Base-by-base conservation (phyloP, 2,329 filamentous ascomycete genomes). In the Arthrobotrys sphaeroides region DNA sequence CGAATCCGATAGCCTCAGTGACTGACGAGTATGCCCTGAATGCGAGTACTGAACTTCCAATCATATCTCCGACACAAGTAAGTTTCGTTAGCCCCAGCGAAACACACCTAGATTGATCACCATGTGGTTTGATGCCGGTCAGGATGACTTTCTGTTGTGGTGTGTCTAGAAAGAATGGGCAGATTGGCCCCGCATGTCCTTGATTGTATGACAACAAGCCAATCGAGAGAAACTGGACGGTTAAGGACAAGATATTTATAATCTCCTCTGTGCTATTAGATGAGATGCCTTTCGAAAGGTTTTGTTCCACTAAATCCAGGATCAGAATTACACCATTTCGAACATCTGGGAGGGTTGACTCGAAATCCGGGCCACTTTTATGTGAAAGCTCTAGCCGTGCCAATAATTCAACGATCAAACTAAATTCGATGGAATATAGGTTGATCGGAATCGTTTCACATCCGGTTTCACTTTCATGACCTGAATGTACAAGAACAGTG, bases 91-190 rank as follows among this genome's bases (percentile, higher is more conserved):
- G n/a, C 10, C 18, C 42, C 16, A 42, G 3, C 10, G 20, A 18
- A 12, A 68, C 22, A 33, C 26, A 59, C 13, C 26, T 16, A 7
- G 22, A 38, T 10, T 12, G 16, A 16, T 16, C 40, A 7, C 16
- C 31, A 2, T 16, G 22, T 13, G 12, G 38, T 6, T 26, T 51
- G 24, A 13, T 22, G 24, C 65, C 65, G 5, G 51, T 22, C 1
- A 68, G 42, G 24, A 68, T 10, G 6, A 60, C n/a, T 13, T 28
- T 68, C 6, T 12, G 65, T 40, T 38, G 51, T 6, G 65, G 65
- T 6, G 51, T 68, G 20, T 68, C 65, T 2, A 68, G 12, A 42
- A 68, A 68, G 28, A 68, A 68, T 3, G 65, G 65, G 10, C 51
- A 26, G 24, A 68, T 36, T 10, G 53, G 28, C 1, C 65, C 51